Evolutionary conservation across 306 rosid genomes (phyloP).

Genomic region (Canavalia gladiata): DNA sequence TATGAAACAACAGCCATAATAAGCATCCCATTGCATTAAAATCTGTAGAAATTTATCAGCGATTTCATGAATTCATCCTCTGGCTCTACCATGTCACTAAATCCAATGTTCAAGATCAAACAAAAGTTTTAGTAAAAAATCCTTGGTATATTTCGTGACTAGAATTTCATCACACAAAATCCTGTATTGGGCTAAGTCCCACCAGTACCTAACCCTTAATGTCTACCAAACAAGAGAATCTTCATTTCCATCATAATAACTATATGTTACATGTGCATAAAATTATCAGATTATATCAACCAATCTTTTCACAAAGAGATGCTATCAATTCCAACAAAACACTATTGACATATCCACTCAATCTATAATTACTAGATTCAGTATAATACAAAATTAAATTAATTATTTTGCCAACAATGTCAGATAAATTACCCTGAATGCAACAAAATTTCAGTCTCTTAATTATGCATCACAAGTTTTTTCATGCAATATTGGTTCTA

Average conservation of each 20-base stretch:
- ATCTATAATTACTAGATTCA: not conserved
- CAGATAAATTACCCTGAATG: not conserved
- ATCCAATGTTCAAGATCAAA: not conserved
- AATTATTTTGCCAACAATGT: not conserved
- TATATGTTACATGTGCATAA: not conserved
- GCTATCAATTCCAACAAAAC: not conserved
- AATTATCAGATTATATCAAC: not conserved
- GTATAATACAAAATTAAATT: constrained; percentile 11
- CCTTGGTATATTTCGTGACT: not conserved
- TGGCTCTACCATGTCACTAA: not conserved
- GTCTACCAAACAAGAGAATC: not conserved
- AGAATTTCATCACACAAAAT: not conserved
- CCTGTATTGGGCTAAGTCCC: not conserved
- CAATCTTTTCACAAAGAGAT: not conserved
- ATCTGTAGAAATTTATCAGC: not conserved
- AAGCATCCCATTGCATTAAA: not conserved
- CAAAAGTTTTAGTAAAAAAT: not conserved
- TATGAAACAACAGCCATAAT: not conserved
- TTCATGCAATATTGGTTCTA: not conserved
- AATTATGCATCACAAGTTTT: not conserved
- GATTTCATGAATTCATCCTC: not conserved
- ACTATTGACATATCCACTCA: not conserved
- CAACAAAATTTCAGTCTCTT: constrained; percentile 1
- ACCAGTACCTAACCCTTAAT: constrained; percentile 16
- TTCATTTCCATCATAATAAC: not conserved